Evolutionary conservation across 23 red algal species (phyloP).

Genomic region (Chondrus crispus): DNA sequence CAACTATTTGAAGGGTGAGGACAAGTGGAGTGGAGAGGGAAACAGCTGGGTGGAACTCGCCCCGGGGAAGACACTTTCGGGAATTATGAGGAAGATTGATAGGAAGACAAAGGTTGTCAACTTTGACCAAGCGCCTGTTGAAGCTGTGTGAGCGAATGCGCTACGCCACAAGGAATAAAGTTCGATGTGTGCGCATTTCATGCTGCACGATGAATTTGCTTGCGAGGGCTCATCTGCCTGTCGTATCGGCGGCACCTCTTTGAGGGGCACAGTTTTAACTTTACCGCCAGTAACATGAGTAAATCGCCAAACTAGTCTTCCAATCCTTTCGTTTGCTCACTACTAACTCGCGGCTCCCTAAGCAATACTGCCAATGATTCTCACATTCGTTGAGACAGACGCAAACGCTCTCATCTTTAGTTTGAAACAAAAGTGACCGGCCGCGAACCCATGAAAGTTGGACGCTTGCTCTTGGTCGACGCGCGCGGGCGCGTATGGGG

Average conservation of each 20-base stretch:
- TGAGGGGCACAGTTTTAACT: no score
- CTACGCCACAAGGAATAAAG: no score
- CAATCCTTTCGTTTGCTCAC: no score
- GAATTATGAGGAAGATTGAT: constrained; percentile 83
- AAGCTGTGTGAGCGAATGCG: neutral
- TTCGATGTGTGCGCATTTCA: no score
- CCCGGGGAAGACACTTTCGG: constrained; percentile 84
- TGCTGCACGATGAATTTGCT: no score
- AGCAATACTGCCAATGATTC: no score
- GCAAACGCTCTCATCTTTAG: no score
- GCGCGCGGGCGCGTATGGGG: constrained; percentile 83
- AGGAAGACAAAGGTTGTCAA: constrained; percentile 38
- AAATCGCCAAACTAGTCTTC: no score
- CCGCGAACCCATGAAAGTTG: constrained; percentile 72
- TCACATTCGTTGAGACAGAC: no score
- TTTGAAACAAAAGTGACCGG: constrained; percentile 69
- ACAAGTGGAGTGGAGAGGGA: neutral
- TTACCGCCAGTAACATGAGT: no score
- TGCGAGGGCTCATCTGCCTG: neutral
- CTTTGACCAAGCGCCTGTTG: constrained; percentile 17
- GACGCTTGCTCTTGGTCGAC: constrained; percentile 44
- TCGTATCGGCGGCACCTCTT: neutral
- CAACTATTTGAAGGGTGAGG: neutral
- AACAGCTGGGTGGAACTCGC: constrained; percentile 78
- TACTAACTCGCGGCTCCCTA: no score